These are phyloP conservation scores for Mallotus nudiflorus DNA, from an alignment of 345 rosid species.

Conservation along the genomic window DNA sequence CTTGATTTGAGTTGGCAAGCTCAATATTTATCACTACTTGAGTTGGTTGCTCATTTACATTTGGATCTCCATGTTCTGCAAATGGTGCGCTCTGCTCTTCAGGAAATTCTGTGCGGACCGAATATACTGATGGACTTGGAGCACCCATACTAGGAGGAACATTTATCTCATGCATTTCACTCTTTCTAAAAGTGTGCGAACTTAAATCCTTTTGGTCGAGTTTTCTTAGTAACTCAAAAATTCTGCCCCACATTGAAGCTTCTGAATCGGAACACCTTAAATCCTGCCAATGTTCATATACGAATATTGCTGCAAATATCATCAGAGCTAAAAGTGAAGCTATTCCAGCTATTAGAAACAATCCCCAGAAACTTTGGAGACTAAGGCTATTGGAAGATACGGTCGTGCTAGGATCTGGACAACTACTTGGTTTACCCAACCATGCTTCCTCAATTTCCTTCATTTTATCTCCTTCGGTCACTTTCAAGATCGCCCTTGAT, in stretches of 20 bases:
- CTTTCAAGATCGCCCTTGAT: conserved; percentile 19
- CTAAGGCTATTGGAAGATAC: conserved; percentile 19
- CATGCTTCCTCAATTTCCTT: conserved; percentile 16
- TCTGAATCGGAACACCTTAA: neutral
- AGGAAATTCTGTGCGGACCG: too few relatives aligned
- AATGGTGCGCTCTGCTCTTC: too few relatives aligned
- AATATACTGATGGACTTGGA: neutral
- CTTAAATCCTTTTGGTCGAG: conserved; percentile 19
- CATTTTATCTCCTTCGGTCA: conserved; percentile 27
- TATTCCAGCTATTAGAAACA: conserved; percentile 26
- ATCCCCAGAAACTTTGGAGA: conserved; percentile 25
- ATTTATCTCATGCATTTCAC: neutral
- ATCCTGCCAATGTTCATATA: conserved; percentile 9
- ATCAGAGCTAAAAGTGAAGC: conserved; percentile 16
- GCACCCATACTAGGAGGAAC: neutral
- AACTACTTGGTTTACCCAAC: conserved; percentile 9
- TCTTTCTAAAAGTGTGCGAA: conserved; percentile 11
- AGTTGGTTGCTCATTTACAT: too few relatives aligned
- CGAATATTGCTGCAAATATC: neutral
- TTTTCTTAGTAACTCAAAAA: conserved; percentile 6
- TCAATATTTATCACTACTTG: too few relatives aligned
- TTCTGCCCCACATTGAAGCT: neutral
- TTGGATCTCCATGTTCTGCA: too few relatives aligned
- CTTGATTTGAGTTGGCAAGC: too few relatives aligned
- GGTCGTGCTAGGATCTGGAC: conserved; percentile 14